A percentile compares a stretch with the other conserved stretches of the same genome.
These are phyloP conservation scores for Pythium brachiatum DNA, from an alignment of 352 stramenopile genomes.

Conservation along the genomic window DNA sequence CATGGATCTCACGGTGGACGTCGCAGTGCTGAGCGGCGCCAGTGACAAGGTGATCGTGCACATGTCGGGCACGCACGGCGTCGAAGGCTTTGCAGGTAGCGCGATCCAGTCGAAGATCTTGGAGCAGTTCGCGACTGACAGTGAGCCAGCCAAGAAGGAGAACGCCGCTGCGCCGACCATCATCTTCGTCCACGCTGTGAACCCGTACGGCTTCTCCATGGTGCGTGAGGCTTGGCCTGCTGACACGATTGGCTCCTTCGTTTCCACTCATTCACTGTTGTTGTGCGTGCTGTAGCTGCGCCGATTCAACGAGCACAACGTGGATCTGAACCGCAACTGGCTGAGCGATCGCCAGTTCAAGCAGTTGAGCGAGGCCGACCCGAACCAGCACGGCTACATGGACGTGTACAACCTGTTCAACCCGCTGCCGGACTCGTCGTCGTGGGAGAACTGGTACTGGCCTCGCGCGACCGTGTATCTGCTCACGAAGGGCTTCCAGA, in stretches of 20 bases:
- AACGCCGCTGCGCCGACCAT: constrained; percentile 56
- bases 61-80: constrained; percentile 78
- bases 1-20: constrained; percentile 65
- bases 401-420: constrained; percentile 75
- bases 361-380: constrained; percentile 42
- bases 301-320: constrained; percentile 92
- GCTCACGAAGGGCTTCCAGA: constrained; percentile 35
- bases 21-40: constrained; percentile 51
- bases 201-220: constrained; percentile 89
- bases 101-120: constrained; percentile 69
- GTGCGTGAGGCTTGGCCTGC: constrained; percentile 26
- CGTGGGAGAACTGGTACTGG: constrained; percentile 51
- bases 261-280: background rate
- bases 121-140: constrained; percentile 24
- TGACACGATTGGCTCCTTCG: background rate
- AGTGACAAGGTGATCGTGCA: constrained; percentile 63
- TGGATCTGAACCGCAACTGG: constrained; percentile 94
- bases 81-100: constrained; percentile 83
- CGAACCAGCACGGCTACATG: constrained; percentile 79
- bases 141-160: background rate
- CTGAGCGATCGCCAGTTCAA: constrained; percentile 57
- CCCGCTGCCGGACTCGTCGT: constrained; percentile 26
- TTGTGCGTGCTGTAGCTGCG: constrained; percentile 43
- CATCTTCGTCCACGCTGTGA: constrained; percentile 91
- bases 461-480: constrained; percentile 32